Conservation (phyloP, 306 rosid species). For the Astragalus glycyphyllos region DNA sequence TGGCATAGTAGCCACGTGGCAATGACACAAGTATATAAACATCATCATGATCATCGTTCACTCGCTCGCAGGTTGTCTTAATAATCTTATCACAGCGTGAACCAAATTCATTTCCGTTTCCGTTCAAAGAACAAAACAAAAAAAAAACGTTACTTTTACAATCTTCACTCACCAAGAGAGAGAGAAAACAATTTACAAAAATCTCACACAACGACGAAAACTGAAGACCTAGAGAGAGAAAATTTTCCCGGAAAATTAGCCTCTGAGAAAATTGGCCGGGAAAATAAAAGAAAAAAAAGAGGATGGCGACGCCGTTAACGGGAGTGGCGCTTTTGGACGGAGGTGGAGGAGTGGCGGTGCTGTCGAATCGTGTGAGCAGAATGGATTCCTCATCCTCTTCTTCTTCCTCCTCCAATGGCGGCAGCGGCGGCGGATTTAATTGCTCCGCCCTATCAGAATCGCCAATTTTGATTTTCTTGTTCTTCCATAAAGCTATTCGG, state of each 20-base stretch:
- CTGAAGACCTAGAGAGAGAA: constrained; percentile 42
- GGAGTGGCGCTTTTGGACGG: constrained; percentile 65
- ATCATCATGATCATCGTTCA: not conserved
- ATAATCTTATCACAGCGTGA: constrained; percentile 34
- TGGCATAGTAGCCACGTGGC: constrained; percentile 64
- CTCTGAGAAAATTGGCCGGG: constrained; percentile 35
- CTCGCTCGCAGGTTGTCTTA: constrained; percentile 43
- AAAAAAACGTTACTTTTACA: constrained; percentile 32
- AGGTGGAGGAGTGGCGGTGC: constrained; percentile 78
- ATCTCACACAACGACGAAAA: not conserved
- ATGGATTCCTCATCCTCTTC: constrained; percentile 53
- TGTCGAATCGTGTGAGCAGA: constrained; percentile 62
- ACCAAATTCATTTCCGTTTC: constrained; percentile 50
- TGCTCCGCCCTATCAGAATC: constrained; percentile 62
- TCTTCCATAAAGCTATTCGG: constrained; percentile 90
- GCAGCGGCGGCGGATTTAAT: constrained; percentile 53
- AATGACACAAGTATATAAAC: constrained; percentile 36
- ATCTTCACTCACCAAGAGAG: constrained; percentile 17
- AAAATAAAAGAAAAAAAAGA: constrained; percentile 20
- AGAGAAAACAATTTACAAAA: constrained; percentile 32
- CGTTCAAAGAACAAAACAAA: constrained; percentile 28
- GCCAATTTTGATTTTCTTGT: constrained; percentile 83
- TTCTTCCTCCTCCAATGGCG: constrained; percentile 56
- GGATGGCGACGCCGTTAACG: constrained; percentile 85
- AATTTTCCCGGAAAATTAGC: constrained; percentile 40